Conservation (phyloP, 345 rosid genomes). For the Eucalyptus dawsonii region DNA sequence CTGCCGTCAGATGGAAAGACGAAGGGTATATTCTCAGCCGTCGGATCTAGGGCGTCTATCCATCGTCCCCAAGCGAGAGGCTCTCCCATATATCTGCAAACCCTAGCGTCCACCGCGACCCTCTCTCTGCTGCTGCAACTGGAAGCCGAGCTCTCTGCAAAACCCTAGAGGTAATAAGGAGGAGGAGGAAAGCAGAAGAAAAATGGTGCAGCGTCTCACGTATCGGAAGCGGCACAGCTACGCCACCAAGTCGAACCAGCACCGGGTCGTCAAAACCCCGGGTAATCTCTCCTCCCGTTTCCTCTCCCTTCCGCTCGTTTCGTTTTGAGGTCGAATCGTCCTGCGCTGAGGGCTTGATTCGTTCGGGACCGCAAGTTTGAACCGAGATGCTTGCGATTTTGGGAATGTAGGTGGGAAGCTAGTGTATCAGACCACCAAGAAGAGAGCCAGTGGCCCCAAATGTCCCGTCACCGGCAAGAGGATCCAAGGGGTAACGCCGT, state of each 20-base stretch:
- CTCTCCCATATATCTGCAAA: not conserved
- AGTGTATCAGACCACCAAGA: slow-evolving; percentile 81
- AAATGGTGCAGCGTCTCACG: slow-evolving; percentile 93
- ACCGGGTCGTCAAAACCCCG: slow-evolving; percentile 84
- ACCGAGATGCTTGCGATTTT: not conserved
- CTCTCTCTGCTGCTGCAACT: not conserved
- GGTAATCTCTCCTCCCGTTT: slow-evolving; percentile 12
- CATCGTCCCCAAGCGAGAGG: not conserved
- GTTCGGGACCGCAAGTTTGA: not conserved
- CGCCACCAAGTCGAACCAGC: slow-evolving; percentile 94
- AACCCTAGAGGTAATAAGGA: slow-evolving; percentile 19
- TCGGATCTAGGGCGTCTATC: slow-evolving; percentile 32
- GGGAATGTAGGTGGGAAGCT: slow-evolving; percentile 61
- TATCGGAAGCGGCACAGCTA: slow-evolving; percentile 89
- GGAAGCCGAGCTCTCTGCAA: not conserved
- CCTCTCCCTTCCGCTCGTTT: not conserved
- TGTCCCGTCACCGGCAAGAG: slow-evolving; percentile 91
- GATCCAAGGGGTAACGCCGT: slow-evolving; percentile 74
- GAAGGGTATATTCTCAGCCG: not conserved
- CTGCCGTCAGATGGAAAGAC: not conserved
- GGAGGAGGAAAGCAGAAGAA: not conserved
- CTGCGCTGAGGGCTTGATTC: not conserved
- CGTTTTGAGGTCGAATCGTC: not conserved
- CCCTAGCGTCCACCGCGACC: not conserved
- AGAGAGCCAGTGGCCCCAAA: slow-evolving; percentile 78